Conservation (phyloP, 441 rosid genomes). For the Daphne laureola region DNA sequence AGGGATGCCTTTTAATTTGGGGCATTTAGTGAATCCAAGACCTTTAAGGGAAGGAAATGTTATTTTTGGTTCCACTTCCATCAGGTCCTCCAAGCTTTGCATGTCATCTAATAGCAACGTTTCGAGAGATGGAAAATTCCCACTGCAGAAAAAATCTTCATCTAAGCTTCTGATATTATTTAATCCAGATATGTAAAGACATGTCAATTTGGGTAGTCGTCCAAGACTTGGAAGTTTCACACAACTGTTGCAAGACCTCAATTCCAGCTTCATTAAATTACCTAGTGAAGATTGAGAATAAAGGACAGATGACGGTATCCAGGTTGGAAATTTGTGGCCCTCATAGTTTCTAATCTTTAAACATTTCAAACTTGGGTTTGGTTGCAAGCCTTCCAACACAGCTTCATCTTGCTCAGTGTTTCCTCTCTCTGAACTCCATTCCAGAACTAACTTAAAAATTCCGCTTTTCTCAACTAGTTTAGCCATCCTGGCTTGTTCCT, state of each 20-base stretch:
- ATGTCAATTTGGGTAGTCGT: conserved; percentile 1
- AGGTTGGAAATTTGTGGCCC: conserved; percentile 13
- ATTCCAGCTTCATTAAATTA: conserved; percentile 11
- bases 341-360: too few relatives aligned
- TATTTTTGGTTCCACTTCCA: conserved; percentile 14
- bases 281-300: background rate
- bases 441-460: background rate
- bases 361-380: too few relatives aligned
- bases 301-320: background rate
- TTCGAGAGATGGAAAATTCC: conserved; percentile 15
- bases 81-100: conserved; percentile 12
- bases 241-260: background rate
- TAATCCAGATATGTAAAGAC: background rate
- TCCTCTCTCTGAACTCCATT: background rate
- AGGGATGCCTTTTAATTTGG: conserved; percentile 8
- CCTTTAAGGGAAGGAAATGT: conserved; percentile 10
- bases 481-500: background rate
- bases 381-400: conserved; percentile 1
- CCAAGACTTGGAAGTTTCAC: conserved; percentile 17
- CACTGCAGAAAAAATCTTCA: background rate
- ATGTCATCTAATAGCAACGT: background rate
- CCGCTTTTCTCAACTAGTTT: background rate
- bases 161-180: conserved; percentile 13
- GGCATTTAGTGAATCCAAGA: background rate
- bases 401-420: conserved; percentile 16